A percentile compares a stretch with the other conserved stretches of the same genome.
Conservation (phyloP, 2,329 filamentous ascomycete species). For the Zarea fungicola region DNA sequence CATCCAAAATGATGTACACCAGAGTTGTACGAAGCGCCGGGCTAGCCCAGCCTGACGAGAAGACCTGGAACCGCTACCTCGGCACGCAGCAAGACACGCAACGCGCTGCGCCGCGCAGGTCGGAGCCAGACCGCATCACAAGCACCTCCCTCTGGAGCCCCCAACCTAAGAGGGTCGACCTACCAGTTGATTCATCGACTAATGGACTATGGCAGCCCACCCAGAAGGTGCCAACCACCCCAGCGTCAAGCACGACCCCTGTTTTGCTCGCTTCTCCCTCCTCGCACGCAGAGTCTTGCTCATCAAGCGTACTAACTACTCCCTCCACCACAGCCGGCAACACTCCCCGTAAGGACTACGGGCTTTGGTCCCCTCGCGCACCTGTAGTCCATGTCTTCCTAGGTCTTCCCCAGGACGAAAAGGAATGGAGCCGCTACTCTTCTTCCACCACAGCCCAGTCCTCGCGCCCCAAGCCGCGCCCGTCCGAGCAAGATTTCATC, state of each 20-base stretch:
- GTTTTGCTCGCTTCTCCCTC: constrained; percentile 14
- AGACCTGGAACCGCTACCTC: constrained; percentile 30
- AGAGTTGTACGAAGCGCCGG: constrained; percentile 15
- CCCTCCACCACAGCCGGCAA: constrained; percentile 8
- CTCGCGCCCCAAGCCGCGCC: constrained; percentile 1
- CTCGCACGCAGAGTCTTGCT: constrained; percentile 12
- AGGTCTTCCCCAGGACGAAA: background rate
- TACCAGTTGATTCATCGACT: background rate
- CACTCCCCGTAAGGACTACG: constrained; percentile 13
- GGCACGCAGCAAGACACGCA: constrained; percentile 6
- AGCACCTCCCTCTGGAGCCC: constrained; percentile 10
- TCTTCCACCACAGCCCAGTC: background rate
- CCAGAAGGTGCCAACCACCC: background rate
- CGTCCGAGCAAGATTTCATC: constrained; percentile 1
- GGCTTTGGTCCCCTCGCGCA: constrained; percentile 3
- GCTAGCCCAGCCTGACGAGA: constrained; percentile 31
- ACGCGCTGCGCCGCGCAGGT: constrained; percentile 13
- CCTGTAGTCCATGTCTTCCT: background rate
- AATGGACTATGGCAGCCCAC: background rate
- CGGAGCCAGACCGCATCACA: constrained; percentile 6
- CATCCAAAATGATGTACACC: background rate
- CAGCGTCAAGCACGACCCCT: constrained; percentile 11
- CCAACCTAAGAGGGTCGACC: background rate
- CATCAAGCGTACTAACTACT: constrained; percentile 7
- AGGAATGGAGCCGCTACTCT: constrained; percentile 1